Base-by-base conservation (phyloP, 2,329 filamentous ascomycete species). In the Fusarium brachygibbosum region DNA sequence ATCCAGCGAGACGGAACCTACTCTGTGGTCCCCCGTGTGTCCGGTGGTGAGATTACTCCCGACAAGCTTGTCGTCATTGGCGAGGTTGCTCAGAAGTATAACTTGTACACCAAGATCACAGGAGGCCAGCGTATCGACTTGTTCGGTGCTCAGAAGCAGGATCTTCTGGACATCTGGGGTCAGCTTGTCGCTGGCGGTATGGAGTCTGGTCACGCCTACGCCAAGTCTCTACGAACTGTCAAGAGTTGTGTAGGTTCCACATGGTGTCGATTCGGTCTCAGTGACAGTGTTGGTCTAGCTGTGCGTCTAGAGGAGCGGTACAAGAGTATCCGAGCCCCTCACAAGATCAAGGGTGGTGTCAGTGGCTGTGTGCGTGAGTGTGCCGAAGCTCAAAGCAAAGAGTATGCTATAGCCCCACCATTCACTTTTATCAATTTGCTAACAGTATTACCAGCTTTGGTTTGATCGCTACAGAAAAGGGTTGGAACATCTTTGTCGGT, bases 1-100 rank as follows among this genome's bases (percentile, higher is more conserved):
- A 96, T 97, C 57, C 94, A 97, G 78, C 88, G 94, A 37, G 94
- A 97, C 78, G 94, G 94, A 40, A 97, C 93, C 0, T 97, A 94
- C 79, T 95, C 92, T 2, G 93, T 97, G 13, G 87, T 97, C 1
- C 94, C 94, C 4, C 89, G 94, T 44, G 89, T 97, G 1, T 86
- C 93, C 3, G 94, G 88, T 45, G 94, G 94, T 63, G 94, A 97
- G 79, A 96, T 97, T 75, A 96, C 93, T 0, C 90, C 94, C 0
- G 92, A 96, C 49, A 94, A 93, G 77, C 86, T 97, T 52, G 91
- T 97, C 46, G 87, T 90, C 58, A 94, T 97, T 62, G 94, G 93
- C 1, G 88, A 90, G 57, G 93, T 97, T 1, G 94, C 93, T 1
- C 92, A 92, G 82, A 91, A 95, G 77, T 97, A 93, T 75, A 86